Percentiles rank a stretch among this genome's conserved stretches.
phyloP scores from a whole-genome alignment of 495 filamentous ascomycete genomes.

The Chaetomidium leptoderma region DNA sequence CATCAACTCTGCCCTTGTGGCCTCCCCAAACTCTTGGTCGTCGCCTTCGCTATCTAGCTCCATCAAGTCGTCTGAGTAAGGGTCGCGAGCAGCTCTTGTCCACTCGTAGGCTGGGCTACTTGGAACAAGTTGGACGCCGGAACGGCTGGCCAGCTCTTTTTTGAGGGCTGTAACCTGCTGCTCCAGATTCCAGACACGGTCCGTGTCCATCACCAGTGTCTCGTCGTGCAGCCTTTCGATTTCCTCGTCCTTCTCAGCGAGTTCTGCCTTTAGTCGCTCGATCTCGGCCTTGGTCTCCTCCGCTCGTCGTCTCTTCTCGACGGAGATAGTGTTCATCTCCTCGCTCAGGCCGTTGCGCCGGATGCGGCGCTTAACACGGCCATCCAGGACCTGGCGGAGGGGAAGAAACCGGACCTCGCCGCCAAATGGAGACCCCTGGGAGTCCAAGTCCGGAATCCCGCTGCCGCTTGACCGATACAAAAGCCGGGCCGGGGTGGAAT shows the following conservation, averaged over 20 bases:
- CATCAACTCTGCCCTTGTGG: conserved; percentile 36
- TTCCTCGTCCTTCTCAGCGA: conserved; percentile 49
- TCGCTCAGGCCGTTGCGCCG: conserved; percentile 68
- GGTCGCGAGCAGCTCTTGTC: conserved; percentile 41
- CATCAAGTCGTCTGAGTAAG: conserved; percentile 41
- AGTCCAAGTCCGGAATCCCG: conserved; percentile 26
- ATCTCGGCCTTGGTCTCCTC: conserved; percentile 40
- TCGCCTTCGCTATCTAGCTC: conserved; percentile 33
- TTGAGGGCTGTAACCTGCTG: conserved; percentile 37
- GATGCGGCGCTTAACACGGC: conserved; percentile 66
- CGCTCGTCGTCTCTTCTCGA: conserved; percentile 48
- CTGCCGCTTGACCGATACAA: conserved; percentile 31
- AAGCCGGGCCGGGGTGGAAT: conserved; percentile 34
- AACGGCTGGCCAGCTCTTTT: conserved; percentile 29
- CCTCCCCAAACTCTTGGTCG: conserved; percentile 34
- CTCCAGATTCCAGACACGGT: conserved; percentile 41
- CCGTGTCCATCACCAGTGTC: conserved; percentile 39
- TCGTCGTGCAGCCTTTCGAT: conserved; percentile 50
- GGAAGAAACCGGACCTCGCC: conserved; percentile 53
- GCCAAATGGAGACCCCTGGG: conserved; percentile 29
- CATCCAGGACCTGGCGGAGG: conserved; percentile 63
- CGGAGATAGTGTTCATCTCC: conserved; percentile 64
- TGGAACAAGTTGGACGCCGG: conserved; percentile 25
- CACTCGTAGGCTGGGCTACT: conserved; percentile 36
- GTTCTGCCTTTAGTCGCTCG: conserved; percentile 48